Evolutionary conservation across 768 basidiomycete genomes (phyloP).

Genomic region (Psilocybe cubensis): DNA sequence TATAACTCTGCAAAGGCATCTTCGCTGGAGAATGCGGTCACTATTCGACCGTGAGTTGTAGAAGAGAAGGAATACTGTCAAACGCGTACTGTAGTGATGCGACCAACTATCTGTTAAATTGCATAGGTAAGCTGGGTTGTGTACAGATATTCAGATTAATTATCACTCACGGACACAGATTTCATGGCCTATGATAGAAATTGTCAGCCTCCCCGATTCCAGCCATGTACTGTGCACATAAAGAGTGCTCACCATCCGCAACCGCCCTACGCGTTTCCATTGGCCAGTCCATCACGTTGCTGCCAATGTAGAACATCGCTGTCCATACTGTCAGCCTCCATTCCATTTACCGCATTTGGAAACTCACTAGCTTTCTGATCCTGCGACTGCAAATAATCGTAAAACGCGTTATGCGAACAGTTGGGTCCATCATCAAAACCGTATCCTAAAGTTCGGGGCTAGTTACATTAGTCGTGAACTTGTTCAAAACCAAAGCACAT

Average conservation of each 20-base stretch:
- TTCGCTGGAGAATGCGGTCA: slow-evolving; percentile 62
- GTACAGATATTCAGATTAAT: too few relatives aligned
- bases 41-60: slow-evolving; percentile 28
- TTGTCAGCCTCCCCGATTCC: neutral
- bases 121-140: slow-evolving; percentile 3
- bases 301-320: slow-evolving; percentile 70
- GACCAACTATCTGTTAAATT: slow-evolving; percentile 52
- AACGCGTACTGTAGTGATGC: slow-evolving; percentile 51
- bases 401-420: slow-evolving; percentile 66
- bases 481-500: neutral
- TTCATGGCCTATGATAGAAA: slow-evolving; percentile 48
- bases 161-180: slow-evolving; percentile 58
- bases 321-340: neutral
- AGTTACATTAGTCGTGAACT: neutral
- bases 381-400: slow-evolving; percentile 52
- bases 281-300: slow-evolving; percentile 59
- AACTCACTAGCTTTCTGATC: slow-evolving; percentile 63
- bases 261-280: slow-evolving; percentile 56
- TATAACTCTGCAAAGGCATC: slow-evolving; percentile 80
- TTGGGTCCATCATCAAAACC: slow-evolving; percentile 71
- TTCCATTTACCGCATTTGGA: neutral
- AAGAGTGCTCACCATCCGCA: slow-evolving; percentile 44
- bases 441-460: slow-evolving; percentile 61
- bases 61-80: neutral
- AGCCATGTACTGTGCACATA: neutral